Conservation (phyloP, 2,329 filamentous ascomycete genomes). For the Xylaria sp. region DNA sequence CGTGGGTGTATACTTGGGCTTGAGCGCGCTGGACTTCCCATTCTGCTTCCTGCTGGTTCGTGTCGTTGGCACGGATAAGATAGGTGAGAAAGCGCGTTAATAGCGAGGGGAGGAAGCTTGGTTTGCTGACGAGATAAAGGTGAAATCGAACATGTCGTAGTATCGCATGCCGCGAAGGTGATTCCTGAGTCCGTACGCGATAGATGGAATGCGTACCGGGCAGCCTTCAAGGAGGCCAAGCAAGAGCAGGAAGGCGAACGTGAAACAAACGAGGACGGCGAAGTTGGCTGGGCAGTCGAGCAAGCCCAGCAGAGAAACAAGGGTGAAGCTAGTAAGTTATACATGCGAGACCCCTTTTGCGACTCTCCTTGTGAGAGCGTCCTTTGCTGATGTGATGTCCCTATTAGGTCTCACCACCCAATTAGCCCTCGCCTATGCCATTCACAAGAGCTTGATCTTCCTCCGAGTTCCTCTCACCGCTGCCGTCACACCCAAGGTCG, state of each 20-base stretch:
- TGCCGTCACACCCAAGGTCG: slow-evolving; percentile 88
- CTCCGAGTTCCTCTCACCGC: slow-evolving; percentile 88
- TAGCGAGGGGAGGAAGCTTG: not conserved
- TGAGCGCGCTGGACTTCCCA: slow-evolving; percentile 86
- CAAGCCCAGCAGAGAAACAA: slow-evolving; percentile 57
- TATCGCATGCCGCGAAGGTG: slow-evolving; percentile 52
- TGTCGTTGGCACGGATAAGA: slow-evolving; percentile 74
- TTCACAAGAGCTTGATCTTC: slow-evolving; percentile 98
- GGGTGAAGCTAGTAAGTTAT: slow-evolving; percentile 67
- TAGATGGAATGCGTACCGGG: slow-evolving; percentile 46
- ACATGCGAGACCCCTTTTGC: not conserved
- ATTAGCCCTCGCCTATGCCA: slow-evolving; percentile 86
- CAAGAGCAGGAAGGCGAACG: slow-evolving; percentile 40
- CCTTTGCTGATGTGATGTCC: slow-evolving; percentile 19
- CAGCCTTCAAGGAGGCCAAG: slow-evolving; percentile 43
- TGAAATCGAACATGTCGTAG: slow-evolving; percentile 60
- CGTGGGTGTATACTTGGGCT: slow-evolving; percentile 78
- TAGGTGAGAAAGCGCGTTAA: slow-evolving; percentile 53
- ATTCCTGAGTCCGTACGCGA: slow-evolving; percentile 57
- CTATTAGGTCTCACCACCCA: slow-evolving; percentile 64
- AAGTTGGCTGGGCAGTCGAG: slow-evolving; percentile 56
- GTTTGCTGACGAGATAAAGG: slow-evolving; percentile 37
- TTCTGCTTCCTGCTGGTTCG: slow-evolving; percentile 90
- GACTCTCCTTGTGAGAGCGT: not conserved
- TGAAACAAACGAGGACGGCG: slow-evolving; percentile 43